Base-by-base conservation (phyloP, 805 yeast genomes). In the Suhomyces canberraensis region DNA sequence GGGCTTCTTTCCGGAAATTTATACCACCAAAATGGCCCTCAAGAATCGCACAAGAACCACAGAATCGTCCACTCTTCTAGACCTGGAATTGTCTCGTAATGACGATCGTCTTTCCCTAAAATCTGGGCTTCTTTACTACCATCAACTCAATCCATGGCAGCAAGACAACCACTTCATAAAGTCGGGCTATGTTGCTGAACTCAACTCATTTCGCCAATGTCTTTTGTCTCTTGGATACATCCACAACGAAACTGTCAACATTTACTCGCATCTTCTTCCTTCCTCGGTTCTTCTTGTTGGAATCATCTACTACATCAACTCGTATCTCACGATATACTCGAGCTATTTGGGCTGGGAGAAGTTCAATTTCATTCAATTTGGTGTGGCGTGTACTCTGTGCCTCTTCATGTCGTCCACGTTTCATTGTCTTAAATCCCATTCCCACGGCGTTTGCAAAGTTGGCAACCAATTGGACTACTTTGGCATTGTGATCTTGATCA, bases 381-480 rank as follows among this genome's bases (percentile, higher is more conserved):
- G 74, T 4, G 39, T 69, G 8, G 87, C 89, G 4, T 79, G 79
- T 4, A 68, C 76, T 13, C 46, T 62, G 11, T 84, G 91, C 47
- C 59, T 84, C 40, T 68, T 75, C 29, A 70, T 79, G 70, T 78
- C 85, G 20, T 78, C 86, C 24, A 63, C 74, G 16, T 84, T 79
- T 63, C 93, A 84, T 51, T 69, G 78, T 42, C 48, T 82, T 40
- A 83, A 81, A 48, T 74, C 80, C 45, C 91, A 84, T 53, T 81
- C 89, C 4, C 70, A 64, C 29, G 44, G 56, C 11, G 76, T 81
- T 2, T 60, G 76, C 24, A 66, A 60, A 36, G 56, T 76, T 25
- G 85, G 89, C 42, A 82, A 84, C 56, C 81, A 76, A 51, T 69
- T 84, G 31, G 93, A 84, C 56, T 84, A 84, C 52, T 67, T 84